phyloP scores from a whole-genome alignment of 441 rosid species.

The Populus hybrid region DNA sequence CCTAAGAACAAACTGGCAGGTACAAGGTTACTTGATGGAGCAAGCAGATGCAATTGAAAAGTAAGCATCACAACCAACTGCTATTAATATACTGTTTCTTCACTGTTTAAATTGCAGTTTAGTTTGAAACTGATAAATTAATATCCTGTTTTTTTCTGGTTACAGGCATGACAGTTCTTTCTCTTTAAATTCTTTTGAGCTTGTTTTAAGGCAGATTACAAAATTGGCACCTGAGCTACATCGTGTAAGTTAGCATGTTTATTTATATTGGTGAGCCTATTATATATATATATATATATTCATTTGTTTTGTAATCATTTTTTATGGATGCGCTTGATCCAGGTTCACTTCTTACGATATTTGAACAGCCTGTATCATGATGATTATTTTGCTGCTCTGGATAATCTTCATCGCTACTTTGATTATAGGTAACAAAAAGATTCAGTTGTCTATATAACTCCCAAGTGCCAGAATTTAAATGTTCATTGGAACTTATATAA shows the following conservation, averaged over 20 bases:
- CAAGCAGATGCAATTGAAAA: slow-evolving; percentile 87
- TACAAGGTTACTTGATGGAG: slow-evolving; percentile 85
- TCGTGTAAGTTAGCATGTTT: slow-evolving; percentile 57
- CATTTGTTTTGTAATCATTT: slow-evolving; percentile 11
- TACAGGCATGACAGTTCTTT: slow-evolving; percentile 73
- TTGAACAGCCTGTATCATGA: slow-evolving; percentile 80
- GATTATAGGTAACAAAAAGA: slow-evolving; percentile 74
- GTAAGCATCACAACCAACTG: slow-evolving; percentile 34
- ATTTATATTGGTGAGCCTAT: slow-evolving; percentile 6
- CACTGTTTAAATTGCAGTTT: background rate
- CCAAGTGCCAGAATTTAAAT: background rate
- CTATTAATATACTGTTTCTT: slow-evolving; percentile 11
- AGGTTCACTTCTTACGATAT: slow-evolving; percentile 95
- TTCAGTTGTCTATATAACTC: slow-evolving; percentile 8
- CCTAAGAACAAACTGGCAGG: slow-evolving; percentile 73
- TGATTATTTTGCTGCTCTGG: slow-evolving; percentile 90
- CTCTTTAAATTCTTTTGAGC: slow-evolving; percentile 62
- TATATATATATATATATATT: background rate
- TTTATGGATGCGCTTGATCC: slow-evolving; percentile 24
- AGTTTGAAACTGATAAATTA: slow-evolving; percentile 5
- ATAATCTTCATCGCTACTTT: slow-evolving; percentile 86
- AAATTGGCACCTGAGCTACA: slow-evolving; percentile 91
- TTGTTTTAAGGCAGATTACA: slow-evolving; percentile 65
- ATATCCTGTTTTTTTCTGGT: slow-evolving; percentile 18
- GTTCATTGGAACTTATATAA: background rate